Conservation (phyloP, 345 rosid species). For the Microcos paniculata region DNA sequence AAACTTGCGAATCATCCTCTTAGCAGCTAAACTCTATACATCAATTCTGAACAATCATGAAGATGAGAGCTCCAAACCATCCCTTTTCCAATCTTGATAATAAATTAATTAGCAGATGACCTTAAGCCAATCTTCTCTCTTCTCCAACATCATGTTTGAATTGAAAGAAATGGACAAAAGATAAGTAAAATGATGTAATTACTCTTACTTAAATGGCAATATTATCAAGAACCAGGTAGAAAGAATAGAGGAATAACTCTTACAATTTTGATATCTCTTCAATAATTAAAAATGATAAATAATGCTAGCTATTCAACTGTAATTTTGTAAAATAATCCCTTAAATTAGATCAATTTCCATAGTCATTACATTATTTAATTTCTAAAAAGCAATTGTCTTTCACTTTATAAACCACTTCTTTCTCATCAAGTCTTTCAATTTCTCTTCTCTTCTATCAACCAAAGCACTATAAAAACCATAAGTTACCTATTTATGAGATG, state of each 20-base stretch:
- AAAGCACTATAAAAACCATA: background rate
- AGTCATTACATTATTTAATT: background rate
- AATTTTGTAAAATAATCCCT: background rate
- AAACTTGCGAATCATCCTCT: background rate
- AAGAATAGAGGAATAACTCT: background rate
- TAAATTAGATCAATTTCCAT: background rate
- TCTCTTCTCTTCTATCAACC: background rate
- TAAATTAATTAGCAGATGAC: background rate
- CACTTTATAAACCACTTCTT: background rate
- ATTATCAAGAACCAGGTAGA: background rate
- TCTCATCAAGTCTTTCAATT: background rate
- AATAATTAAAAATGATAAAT: background rate
- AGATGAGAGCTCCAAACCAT: background rate
- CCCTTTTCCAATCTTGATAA: background rate
- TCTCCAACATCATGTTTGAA: background rate
- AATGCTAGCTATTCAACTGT: background rate
- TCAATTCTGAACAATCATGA: background rate
- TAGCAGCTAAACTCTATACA: background rate
- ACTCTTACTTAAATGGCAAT: background rate
- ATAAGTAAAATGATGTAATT: slow-evolving; percentile 1
- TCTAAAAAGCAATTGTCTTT: background rate
- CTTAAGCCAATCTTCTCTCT: background rate
- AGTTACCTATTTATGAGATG: background rate
- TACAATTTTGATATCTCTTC: background rate
- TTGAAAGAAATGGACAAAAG: background rate